phyloP scores from a whole-genome alignment of 2,329 filamentous ascomycete species.

The Decorospora gaudefroyi region DNA sequence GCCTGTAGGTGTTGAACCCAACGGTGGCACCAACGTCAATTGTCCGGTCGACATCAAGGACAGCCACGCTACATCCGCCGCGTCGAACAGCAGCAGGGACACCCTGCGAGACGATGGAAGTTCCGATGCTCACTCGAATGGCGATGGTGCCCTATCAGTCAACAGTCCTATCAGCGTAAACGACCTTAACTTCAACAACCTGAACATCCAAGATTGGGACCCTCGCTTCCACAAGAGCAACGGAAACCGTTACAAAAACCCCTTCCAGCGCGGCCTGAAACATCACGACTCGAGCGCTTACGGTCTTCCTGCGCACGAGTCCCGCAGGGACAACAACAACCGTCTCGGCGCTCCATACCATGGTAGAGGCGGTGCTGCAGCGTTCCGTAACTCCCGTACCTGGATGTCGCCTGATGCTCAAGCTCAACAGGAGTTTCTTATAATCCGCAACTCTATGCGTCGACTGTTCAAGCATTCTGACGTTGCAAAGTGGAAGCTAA shows the following conservation, averaged over 20 bases:
- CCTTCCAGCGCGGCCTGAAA: conserved; percentile 10
- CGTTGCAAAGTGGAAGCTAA: conserved; percentile 40
- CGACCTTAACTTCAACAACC: conserved; percentile 17
- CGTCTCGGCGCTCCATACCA: conserved; percentile 5
- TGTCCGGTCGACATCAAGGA: neutral
- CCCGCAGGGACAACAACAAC: conserved; percentile 1
- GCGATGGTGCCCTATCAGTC: conserved; percentile 3
- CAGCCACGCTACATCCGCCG: conserved; percentile 3
- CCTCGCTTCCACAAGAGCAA: neutral
- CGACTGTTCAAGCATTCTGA: conserved; percentile 43
- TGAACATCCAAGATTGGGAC: conserved; percentile 12
- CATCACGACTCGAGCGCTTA: neutral
- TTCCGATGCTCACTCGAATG: conserved; percentile 8
- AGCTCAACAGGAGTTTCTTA: conserved; percentile 34
- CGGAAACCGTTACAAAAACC: conserved; percentile 10
- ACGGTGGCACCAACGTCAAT: neutral
- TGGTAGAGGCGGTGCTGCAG: conserved; percentile 7
- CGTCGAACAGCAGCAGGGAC: conserved; percentile 17
- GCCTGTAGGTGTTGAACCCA: neutral
- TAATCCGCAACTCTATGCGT: conserved; percentile 44
- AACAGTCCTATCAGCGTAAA: conserved; percentile 18
- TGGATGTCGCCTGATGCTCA: conserved; percentile 37
- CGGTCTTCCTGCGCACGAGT: conserved; percentile 1
- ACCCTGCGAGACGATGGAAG: conserved; percentile 20
- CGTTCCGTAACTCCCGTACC: conserved; percentile 25